Percentiles rank a stretch among this genome's conserved stretches.
These are phyloP conservation scores for Linnemannia zychae DNA, from an alignment of 192 early-diverging fungal species.

Conservation along the genomic window DNA sequence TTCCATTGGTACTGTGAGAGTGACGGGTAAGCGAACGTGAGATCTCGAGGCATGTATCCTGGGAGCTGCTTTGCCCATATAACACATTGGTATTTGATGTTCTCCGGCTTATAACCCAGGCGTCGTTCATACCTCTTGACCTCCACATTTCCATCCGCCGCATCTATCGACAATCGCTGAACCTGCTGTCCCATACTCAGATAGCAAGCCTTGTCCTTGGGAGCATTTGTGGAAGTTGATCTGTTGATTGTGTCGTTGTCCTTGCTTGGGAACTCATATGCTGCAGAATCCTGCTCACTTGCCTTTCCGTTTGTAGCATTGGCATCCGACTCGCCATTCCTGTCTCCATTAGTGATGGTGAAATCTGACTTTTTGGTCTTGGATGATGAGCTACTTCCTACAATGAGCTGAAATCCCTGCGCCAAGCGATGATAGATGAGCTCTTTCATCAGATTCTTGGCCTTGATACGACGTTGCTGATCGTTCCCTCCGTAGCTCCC, in stretches of 20 bases:
- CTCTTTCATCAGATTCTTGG: slow-evolving; percentile 78
- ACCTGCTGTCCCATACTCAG: slow-evolving; percentile 94
- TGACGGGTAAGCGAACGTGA: slow-evolving; percentile 83
- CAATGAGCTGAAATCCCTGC: slow-evolving; percentile 94
- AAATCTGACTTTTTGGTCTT: slow-evolving; percentile 15
- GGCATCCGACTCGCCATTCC: not conserved
- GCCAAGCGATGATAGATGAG: slow-evolving; percentile 90
- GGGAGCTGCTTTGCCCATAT: slow-evolving; percentile 87
- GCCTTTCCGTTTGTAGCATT: not conserved
- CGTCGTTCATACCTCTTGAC: slow-evolving; percentile 89
- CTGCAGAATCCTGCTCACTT: slow-evolving; percentile 15
- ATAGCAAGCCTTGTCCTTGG: slow-evolving; percentile 67
- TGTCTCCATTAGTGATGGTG: not conserved
- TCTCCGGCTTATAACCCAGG: slow-evolving; percentile 66
- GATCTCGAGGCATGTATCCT: slow-evolving; percentile 67
- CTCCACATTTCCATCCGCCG: slow-evolving; percentile 77
- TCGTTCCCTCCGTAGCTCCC: slow-evolving; percentile 61
- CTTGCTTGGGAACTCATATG: slow-evolving; percentile 46
- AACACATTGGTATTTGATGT: slow-evolving; percentile 80
- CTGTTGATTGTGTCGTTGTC: not conserved
- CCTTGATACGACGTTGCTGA: slow-evolving; percentile 47
- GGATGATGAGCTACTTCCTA: slow-evolving; percentile 31
- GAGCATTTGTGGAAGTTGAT: not conserved
- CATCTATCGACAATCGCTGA: slow-evolving; percentile 83
- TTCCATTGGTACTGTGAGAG: slow-evolving; percentile 93